phyloP scores from a whole-genome alignment of 352 stramenopile genomes.

The Thalassiosira sp. region DNA sequence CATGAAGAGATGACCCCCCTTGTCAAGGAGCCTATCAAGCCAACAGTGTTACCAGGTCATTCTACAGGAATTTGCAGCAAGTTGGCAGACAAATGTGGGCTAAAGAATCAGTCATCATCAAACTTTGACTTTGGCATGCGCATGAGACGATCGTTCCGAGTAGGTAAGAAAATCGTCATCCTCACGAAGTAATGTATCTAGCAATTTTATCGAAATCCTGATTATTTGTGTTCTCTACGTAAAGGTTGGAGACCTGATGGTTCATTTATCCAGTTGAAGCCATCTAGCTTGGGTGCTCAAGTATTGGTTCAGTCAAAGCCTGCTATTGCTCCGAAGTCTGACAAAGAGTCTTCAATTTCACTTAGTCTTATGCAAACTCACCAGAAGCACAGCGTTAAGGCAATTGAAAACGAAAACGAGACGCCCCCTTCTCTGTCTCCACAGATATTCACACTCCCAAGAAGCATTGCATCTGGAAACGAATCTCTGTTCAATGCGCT shows the following conservation, averaged over 20 bases:
- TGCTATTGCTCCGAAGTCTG: constrained; percentile 5
- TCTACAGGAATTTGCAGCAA: constrained; percentile 44
- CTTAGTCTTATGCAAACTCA: constrained; percentile 63
- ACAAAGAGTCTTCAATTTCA: constrained; percentile 7
- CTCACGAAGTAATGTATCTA: constrained; percentile 18
- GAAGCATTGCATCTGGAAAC: constrained; percentile 6
- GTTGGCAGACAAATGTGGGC: constrained; percentile 47
- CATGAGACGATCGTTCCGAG: constrained; percentile 78
- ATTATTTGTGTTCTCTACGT: constrained; percentile 11
- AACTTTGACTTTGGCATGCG: constrained; percentile 71
- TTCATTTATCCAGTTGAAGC: constrained; percentile 64
- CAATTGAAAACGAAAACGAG: constrained; percentile 28
- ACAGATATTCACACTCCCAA: constrained; percentile 58
- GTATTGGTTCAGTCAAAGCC: constrained; percentile 49
- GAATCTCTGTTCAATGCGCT: constrained; percentile 28
- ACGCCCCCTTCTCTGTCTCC: too few species aligned
- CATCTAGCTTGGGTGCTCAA: constrained; percentile 21
- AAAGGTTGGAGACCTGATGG: constrained; percentile 73
- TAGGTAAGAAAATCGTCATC: constrained; percentile 51
- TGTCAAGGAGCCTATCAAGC: constrained; percentile 12
- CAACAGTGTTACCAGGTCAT: neutral
- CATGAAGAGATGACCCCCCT: neutral
- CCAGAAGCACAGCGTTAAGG: constrained; percentile 47
- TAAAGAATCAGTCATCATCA: constrained; percentile 43
- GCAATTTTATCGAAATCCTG: neutral